phyloP scores from a whole-genome alignment of 2,329 filamentous ascomycete species.

The Zasmidium citrigriseum region DNA sequence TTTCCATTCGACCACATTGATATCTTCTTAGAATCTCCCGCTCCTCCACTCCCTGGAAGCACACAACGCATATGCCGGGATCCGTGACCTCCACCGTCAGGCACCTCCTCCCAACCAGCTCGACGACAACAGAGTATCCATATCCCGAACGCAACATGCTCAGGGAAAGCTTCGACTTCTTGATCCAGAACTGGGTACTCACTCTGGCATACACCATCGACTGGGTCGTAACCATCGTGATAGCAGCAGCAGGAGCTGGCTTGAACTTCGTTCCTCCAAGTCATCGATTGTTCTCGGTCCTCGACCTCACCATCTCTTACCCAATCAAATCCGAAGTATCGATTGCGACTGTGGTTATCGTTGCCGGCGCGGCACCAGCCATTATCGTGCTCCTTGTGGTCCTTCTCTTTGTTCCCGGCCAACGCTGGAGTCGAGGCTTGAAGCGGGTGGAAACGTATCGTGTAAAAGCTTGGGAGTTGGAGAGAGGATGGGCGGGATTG shows the following conservation, averaged over 20 bases:
- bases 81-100: no score
- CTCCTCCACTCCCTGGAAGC: no score
- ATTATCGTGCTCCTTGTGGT: slow-evolving; percentile 68
- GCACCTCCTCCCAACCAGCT: no score
- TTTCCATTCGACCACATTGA: no score
- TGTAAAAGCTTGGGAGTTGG: slow-evolving; percentile 87
- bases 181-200: no score
- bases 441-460: slow-evolving; percentile 63
- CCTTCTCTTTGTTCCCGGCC: slow-evolving; percentile 70
- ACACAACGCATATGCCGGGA: no score
- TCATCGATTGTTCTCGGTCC: slow-evolving; percentile 69
- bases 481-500: slow-evolving; percentile 79
- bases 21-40: no score
- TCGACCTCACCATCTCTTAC: slow-evolving; percentile 77
- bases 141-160: no score
- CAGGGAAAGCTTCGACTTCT: no score
- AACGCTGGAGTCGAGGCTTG: slow-evolving; percentile 50
- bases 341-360: slow-evolving; percentile 63
- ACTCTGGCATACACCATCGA: slow-evolving; percentile 62
- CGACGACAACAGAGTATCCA: no score
- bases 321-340: slow-evolving; percentile 73
- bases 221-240: slow-evolving; percentile 65
- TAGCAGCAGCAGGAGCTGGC: slow-evolving; percentile 24
- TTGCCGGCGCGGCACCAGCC: slow-evolving; percentile 65
- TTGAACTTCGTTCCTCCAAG: slow-evolving; percentile 65